These are phyloP conservation scores for Polygonum maritimum DNA, from an alignment of 148 eudicot genomes.

Conservation along the genomic window DNA sequence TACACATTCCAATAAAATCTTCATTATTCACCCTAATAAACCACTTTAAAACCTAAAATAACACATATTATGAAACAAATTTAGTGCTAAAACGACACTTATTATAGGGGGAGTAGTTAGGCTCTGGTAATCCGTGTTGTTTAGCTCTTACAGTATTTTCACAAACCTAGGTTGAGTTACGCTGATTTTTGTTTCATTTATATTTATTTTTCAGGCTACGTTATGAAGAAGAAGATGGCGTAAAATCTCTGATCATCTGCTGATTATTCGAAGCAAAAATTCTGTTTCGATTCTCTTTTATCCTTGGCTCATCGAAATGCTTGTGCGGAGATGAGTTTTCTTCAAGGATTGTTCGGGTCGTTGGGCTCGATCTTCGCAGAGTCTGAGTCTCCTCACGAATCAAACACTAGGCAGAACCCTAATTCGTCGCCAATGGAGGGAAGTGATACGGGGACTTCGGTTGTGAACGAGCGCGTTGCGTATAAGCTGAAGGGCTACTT, in stretches of 20 bases:
- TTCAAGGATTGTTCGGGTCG: conserved; percentile 47
- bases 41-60: too few species aligned
- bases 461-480: conserved; percentile 68
- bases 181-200: too few species aligned
- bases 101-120: too few species aligned
- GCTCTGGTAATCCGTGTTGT: neutral
- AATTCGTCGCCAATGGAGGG: conserved; percentile 41
- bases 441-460: conserved; percentile 26
- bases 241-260: neutral
- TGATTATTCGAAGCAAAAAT: neutral
- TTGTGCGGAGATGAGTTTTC: conserved; percentile 47
- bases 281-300: neutral
- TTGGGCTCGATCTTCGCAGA: conserved; percentile 44
- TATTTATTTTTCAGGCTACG: too few species aligned
- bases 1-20: too few species aligned
- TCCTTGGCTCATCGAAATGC: neutral
- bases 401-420: conserved; percentile 46
- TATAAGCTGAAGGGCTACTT: conserved; percentile 90
- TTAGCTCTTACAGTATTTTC: neutral
- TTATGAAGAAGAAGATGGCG: too few species aligned
- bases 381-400: conserved; percentile 20
- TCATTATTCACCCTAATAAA: too few species aligned
- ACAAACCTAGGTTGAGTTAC: too few species aligned
- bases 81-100: too few species aligned
- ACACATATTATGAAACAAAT: too few species aligned